Evolutionary conservation across 2,329 filamentous ascomycete species (phyloP), one percentile per base, ranked within the genome.

Genomic region (Hypoxylon sp.): DNA sequence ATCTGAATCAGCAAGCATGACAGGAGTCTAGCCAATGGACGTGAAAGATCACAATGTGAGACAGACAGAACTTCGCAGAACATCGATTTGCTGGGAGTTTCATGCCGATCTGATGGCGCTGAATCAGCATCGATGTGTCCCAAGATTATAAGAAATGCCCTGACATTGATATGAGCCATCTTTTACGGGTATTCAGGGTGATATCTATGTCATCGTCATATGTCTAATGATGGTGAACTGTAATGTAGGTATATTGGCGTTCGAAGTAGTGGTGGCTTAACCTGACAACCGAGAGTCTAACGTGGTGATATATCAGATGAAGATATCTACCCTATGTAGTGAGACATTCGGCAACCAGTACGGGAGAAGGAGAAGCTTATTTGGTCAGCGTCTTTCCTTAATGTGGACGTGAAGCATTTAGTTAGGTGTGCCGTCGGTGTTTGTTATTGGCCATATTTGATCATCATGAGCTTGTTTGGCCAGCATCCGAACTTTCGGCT

Each of bases 61-160:
- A 66, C 63, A 57, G 31, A 32, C 32, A n/a, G 20, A 61, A 63
- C 63, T 36, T 62, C 48, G 41, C 55, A 47, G n/a, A n/a, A n/a
- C n/a, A n/a, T n/a, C n/a, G n/a, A n/a, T n/a, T n/a, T n/a, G n/a
- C n/a, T 44, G 45, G 40, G 26, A 49, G 61, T 61, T 59, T 64
- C 57, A 53, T n/a, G 50, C 40, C 44, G 20, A 53, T 51, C 42
- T 54, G 51, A 57, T 62, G 45, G 34, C 40, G 29, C 9, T 41
- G 41, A 35, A 40, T 53, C 32, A 42, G 29, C 41, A 47, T 59
- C 48, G 52, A 58, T 59, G 20, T 55, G 43, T 54, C 43, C 52
- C 48, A 26, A 55, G 44, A 52, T 55, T 37, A 9, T 36, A 21
- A 12, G 49, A 25, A 34, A 40, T 21, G 20, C 32, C 19, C 16